A percentile compares a stretch with the other conserved stretches of the same genome.
phyloP scores from a whole-genome alignment of 306 rosid species.

The Quercus rubra region DNA sequence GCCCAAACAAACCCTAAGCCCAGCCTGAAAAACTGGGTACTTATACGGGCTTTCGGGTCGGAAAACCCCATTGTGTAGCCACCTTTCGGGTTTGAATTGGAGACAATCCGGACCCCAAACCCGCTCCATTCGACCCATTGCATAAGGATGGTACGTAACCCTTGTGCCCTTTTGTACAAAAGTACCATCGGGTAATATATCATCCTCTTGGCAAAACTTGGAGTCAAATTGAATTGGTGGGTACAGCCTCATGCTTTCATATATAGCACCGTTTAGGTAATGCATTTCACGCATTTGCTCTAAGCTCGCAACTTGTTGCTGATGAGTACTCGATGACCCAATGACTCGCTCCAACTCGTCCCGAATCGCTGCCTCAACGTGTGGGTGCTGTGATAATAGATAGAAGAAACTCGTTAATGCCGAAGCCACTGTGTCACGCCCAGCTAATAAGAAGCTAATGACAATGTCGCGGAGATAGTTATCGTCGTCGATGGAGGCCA shows the following conservation, averaged over 20 bases:
- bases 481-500: conserved; percentile 58
- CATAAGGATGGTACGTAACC: conserved; percentile 85
- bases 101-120: conserved; percentile 77
- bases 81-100: conserved; percentile 68
- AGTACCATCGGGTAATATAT: conserved; percentile 80
- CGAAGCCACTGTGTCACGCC: conserved; percentile 78
- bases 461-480: conserved; percentile 67
- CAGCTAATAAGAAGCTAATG: conserved; percentile 74
- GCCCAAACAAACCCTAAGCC: conserved; percentile 81
- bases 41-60: conserved; percentile 45
- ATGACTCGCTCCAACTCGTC: conserved; percentile 52
- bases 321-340: conserved; percentile 15
- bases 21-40: conserved; percentile 87
- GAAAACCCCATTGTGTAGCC: conserved; percentile 56
- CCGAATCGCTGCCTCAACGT: conserved; percentile 38
- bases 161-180: conserved; percentile 62
- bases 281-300: conserved; percentile 57
- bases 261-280: conserved; percentile 59
- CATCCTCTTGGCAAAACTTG: conserved; percentile 63
- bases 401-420: conserved; percentile 63
- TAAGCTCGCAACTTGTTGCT: conserved; percentile 17
- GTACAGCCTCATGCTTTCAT: conserved; percentile 77
- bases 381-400: conserved; percentile 45
- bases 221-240: conserved; percentile 95
- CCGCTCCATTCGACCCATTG: conserved; percentile 90